Evolutionary conservation across 495 filamentous ascomycete genomes (phyloP).

Genomic region (Staphylotrichum tortipilum): DNA sequence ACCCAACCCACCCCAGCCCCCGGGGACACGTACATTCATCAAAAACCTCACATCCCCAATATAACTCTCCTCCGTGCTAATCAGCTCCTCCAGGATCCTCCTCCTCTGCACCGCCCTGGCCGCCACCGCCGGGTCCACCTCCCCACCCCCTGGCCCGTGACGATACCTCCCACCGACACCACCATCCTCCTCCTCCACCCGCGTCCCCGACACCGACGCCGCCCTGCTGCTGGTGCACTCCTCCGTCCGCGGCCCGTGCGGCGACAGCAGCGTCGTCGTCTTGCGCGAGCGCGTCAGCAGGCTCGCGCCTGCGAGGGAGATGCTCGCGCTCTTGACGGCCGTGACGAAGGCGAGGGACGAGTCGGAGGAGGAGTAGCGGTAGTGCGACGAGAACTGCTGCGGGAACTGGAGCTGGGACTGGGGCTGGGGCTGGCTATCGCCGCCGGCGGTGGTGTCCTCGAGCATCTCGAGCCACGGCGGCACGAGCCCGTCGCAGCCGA

Average conservation of each 20-base stretch:
- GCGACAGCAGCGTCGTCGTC: constrained; percentile 44
- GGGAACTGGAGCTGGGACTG: no score
- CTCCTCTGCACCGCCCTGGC: constrained; percentile 65
- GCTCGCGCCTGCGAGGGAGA: constrained; percentile 63
- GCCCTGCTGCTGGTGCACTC: constrained; percentile 55
- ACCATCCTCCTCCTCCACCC: no score
- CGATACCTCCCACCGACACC: no score
- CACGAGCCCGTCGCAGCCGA: constrained; percentile 16
- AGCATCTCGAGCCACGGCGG: constrained; percentile 38
- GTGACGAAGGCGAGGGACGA: constrained; percentile 69
- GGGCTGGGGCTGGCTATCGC: no score
- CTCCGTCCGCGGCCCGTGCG: constrained; percentile 48
- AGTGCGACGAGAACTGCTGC: no score
- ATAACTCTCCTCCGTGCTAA: constrained; percentile 81
- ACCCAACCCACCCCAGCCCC: not conserved
- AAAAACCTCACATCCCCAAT: constrained; percentile 78
- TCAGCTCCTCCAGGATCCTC: constrained; percentile 71
- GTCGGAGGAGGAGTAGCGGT: constrained; percentile 54
- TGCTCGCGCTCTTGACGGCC: constrained; percentile 65
- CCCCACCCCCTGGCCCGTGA: no score
- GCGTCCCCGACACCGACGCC: no score
- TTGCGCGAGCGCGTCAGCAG: constrained; percentile 50
- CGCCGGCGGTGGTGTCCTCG: no score
- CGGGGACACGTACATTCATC: constrained; percentile 54
- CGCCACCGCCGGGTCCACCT: constrained; percentile 62